Base-by-base conservation (phyloP, 164 flowering plant genomes). In the Berberis vulgaris region DNA sequence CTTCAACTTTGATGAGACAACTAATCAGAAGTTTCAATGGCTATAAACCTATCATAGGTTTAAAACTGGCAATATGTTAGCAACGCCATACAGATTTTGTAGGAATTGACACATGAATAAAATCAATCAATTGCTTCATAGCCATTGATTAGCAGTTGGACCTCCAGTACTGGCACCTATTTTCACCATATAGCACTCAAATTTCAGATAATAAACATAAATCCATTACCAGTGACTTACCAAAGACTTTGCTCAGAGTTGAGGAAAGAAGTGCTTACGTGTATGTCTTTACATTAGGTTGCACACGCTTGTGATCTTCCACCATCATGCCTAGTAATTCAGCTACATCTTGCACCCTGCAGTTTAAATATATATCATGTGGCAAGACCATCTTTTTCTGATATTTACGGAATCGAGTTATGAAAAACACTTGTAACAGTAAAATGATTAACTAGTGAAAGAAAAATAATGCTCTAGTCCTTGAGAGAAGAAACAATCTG, bases 261-360 rank as follows among this genome's bases (percentile, higher is more conserved):
- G 42, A 63, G 67, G 62, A 58, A 57, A 54, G 41, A n/a, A 41
- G n/a, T 41, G 49, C 89, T 82, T 82, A 94, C 97, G 86, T 93
- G 75, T 94, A 81, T 63, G 97, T 94, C 72, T 75, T 91, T 70
- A 84, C 74, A 79, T 94, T 89, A 46, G 99, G 99, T 64, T 91
- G 99, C 78, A 91, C 43, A 38, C 97, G 86, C 66, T 89, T 88
- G 79, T 91, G 85, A 67, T 82, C 86, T 78, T 94, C 97, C 76
- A 94, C 88, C 99, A 94, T 91, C 99, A 94, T 86, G 62, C 99
- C 99, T 60, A 94, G 93, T 68, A 94, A 77, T 75, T 89, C 97
- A 63, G 96, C 90, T 62, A 94, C 97, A 84, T 94, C 97, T 76
- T 87, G 97, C 69, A 89, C 90, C 82, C 99, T 91, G 70, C 64